Conservation (phyloP, 2,329 filamentous ascomycete genomes). For the Aspergillus glaucus region DNA sequence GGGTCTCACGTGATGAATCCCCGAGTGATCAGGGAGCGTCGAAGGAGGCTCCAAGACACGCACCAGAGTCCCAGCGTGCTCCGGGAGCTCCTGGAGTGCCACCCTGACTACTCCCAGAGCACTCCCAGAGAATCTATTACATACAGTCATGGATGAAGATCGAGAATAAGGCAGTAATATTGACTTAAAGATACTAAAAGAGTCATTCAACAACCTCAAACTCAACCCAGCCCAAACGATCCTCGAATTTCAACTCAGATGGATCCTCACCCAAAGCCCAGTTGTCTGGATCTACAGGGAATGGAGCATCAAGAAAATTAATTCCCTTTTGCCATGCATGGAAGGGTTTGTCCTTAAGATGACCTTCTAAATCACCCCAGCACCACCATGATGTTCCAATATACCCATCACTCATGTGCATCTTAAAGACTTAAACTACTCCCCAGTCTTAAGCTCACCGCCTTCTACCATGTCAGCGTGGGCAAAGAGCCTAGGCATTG, state of each 20-base stretch:
- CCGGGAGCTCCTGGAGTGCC: too few species aligned
- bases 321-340: background rate
- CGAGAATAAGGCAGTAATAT: background rate
- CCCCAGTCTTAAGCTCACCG: background rate
- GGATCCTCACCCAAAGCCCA: background rate
- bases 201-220: background rate
- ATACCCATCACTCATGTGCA: background rate
- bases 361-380: background rate
- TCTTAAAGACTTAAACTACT: background rate
- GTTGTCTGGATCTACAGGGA: background rate
- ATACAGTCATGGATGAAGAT: too few species aligned
- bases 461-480: background rate
- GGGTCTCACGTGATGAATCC: too few species aligned
- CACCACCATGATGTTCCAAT: background rate
- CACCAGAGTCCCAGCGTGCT: too few species aligned
- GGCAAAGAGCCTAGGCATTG: background rate
- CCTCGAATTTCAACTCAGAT: background rate
- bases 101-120: too few species aligned
- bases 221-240: background rate
- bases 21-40: too few species aligned
- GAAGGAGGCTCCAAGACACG: too few species aligned
- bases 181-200: background rate
- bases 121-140: too few species aligned
- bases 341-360: background rate
- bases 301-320: background rate